Percentiles rank a stretch among this genome's conserved stretches.
Conservation (phyloP, 495 filamentous ascomycete genomes). For the Mytilinidion resinicola region DNA sequence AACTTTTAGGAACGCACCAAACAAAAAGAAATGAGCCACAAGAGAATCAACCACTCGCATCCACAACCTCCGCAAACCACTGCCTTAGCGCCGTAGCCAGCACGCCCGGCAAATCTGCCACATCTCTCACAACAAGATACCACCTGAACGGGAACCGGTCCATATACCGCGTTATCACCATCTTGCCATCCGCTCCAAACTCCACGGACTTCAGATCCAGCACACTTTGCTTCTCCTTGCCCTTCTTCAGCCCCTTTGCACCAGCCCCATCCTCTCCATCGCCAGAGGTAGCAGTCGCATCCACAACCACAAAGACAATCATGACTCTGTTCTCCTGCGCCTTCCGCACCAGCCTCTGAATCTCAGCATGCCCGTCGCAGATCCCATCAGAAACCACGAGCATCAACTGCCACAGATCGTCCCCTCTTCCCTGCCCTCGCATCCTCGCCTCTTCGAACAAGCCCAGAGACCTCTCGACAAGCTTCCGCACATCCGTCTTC, state of each 20-base stretch:
- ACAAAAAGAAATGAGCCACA: no score
- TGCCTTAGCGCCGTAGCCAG: slow-evolving; percentile 83
- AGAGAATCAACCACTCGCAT: not conserved
- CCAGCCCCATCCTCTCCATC: slow-evolving; percentile 5
- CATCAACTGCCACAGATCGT: slow-evolving; percentile 93
- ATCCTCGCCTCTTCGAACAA: slow-evolving; percentile 72
- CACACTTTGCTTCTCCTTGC: slow-evolving; percentile 48
- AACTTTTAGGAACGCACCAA: no score
- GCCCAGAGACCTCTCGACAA: slow-evolving; percentile 69
- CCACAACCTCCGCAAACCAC: slow-evolving; percentile 90
- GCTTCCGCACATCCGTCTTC: slow-evolving; percentile 72
- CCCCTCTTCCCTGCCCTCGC: slow-evolving; percentile 50
- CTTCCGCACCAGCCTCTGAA: slow-evolving; percentile 72
- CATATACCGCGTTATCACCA: slow-evolving; percentile 76
- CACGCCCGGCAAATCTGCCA: slow-evolving; percentile 82
- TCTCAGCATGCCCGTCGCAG: slow-evolving; percentile 79
- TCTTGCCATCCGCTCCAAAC: slow-evolving; percentile 57
- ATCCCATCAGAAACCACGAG: slow-evolving; percentile 91
- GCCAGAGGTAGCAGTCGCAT: slow-evolving; percentile 49
- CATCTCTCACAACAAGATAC: slow-evolving; percentile 88
- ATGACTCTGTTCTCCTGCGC: slow-evolving; percentile 92
- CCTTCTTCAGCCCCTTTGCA: slow-evolving; percentile 24
- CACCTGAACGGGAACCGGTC: slow-evolving; percentile 95
- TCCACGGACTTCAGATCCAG: slow-evolving; percentile 73
- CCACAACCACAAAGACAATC: slow-evolving; percentile 95